phyloP scores from a whole-genome alignment of 2,329 filamentous ascomycete genomes.

The Chrysosporium queenslandicum region DNA sequence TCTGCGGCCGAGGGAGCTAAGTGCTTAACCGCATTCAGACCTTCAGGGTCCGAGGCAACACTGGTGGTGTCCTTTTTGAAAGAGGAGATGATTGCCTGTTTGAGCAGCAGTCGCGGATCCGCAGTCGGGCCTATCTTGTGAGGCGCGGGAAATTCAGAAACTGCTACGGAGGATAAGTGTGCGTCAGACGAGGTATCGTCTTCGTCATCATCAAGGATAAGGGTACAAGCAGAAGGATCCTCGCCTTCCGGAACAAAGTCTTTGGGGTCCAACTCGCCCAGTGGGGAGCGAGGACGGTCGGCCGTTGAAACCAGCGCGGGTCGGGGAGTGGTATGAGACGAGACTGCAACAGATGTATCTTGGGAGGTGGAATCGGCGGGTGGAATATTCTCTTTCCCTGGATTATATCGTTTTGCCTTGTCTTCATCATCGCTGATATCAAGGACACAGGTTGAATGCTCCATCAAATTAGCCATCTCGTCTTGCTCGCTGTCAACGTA shows the following conservation, averaged over 20 bases:
- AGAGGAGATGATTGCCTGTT: conserved; percentile 13
- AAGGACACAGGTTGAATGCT: conserved; percentile 75
- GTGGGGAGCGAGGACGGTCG: conserved; percentile 55
- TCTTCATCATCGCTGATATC: conserved; percentile 83
- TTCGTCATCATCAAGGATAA: conserved; percentile 7
- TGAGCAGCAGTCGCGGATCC: conserved; percentile 7
- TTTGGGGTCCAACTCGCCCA: conserved; percentile 56
- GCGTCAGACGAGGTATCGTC: neutral
- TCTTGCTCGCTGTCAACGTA: conserved; percentile 86
- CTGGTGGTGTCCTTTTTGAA: conserved; percentile 20
- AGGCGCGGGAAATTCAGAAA: neutral
- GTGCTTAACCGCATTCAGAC: conserved; percentile 13
- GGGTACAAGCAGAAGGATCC: conserved; percentile 1
- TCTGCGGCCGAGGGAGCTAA: neutral
- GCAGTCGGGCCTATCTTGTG: neutral
- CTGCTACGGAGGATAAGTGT: neutral
- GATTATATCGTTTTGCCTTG: conserved; percentile 48
- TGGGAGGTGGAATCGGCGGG: conserved; percentile 55
- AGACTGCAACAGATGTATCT: conserved; percentile 19
- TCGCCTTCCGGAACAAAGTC: conserved; percentile 60
- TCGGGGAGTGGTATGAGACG: conserved; percentile 14
- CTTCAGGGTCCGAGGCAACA: conserved; percentile 21
- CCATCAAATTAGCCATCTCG: conserved; percentile 82
- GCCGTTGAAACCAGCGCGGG: conserved; percentile 45
- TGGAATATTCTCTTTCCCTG: conserved; percentile 89